Evolutionary conservation across 192 early-diverging fungal genomes (phyloP), one percentile per base, ranked within the genome.

Genomic region (Geranomyces michiganensis): DNA sequence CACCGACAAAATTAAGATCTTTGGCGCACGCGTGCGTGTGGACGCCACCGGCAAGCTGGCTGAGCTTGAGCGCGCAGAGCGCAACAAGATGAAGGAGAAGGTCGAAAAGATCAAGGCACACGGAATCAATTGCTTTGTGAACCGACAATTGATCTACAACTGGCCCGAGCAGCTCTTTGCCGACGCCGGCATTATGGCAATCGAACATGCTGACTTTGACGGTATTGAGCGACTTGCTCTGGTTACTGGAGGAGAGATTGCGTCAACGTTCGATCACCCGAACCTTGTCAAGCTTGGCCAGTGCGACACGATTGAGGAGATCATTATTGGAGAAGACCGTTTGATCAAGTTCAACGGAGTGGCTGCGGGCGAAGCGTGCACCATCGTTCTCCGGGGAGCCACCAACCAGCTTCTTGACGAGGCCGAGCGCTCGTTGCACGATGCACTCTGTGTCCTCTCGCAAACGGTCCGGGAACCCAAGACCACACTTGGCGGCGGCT

Each of bases 1-100:
- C 81, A 99, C 97, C 13, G 97, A 99, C 81, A 99, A 99, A 80
- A 95, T 99, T 83, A 99, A 99, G 83, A 92, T 99, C 64, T 99
- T 99, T 82, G 97, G 97, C 67, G 97, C 97, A 30, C 92, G 93
- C 62, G 89, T 99, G 67, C 90, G 93, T 67, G 97, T 99, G 5
- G 95, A 96, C 71, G 92, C 93, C 45, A 96, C 96, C 24, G 94
- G 94, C 36, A 95, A 99, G 85, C 87, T 99, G 36, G 97, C 96
- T 43, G 97, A 99, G 84, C 79, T 99, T 70, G 97, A 99, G 86
- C 89, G 97, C 72, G 97, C 97, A 26, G 97, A 99, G 84, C 70
- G 81, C 71, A 90, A 98, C 66, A 99, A 99, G 90, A 99, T 99
- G 97, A 92, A 90, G 74, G 90, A 87, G 66, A 99, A 99, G 88